A percentile compares a stretch with the other conserved stretches of the same genome.
phyloP scores from a whole-genome alignment of 1,284 basidiomycete genomes.

The Malassezia vespertilionis region DNA sequence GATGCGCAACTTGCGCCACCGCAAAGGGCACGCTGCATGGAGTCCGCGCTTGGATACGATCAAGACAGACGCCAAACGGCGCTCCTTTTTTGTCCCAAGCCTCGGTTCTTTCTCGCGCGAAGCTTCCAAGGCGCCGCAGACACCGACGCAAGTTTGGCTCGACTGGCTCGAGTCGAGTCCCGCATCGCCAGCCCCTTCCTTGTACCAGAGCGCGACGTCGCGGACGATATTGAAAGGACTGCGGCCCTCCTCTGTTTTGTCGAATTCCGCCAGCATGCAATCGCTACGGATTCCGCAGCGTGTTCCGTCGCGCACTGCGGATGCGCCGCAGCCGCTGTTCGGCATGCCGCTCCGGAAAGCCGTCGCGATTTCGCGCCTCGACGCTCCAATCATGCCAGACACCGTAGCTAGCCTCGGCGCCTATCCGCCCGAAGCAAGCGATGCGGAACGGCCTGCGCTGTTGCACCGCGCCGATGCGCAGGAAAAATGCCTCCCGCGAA shows the following conservation, averaged over 20 bases:
- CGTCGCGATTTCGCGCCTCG: conserved; percentile 26
- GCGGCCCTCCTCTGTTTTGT: conserved; percentile 14
- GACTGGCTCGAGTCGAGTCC: conserved; percentile 21
- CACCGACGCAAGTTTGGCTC: conserved; percentile 21
- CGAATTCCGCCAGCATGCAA: conserved; percentile 15
- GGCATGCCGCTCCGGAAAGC: conserved; percentile 32
- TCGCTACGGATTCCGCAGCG: conserved; percentile 6
- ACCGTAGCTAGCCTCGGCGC: too few relatives aligned
- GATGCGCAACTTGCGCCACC: conserved; percentile 8
- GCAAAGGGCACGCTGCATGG: background rate
- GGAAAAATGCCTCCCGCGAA: conserved; percentile 24
- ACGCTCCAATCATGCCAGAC: background rate
- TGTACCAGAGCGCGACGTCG: background rate
- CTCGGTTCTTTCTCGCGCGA: background rate
- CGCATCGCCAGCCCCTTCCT: background rate
- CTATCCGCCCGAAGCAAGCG: too few relatives aligned
- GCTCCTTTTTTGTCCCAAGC: conserved; percentile 13
- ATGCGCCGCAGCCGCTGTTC: conserved; percentile 18
- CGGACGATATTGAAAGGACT: conserved; percentile 3
- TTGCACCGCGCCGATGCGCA: conserved; percentile 24
- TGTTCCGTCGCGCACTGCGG: background rate
- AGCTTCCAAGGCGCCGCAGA: background rate
- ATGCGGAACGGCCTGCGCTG: conserved; percentile 14
- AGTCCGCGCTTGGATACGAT: background rate
- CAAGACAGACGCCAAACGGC: conserved; percentile 7